Conservation (phyloP, 169 alveolate genomes). For the Plasmodium ovale region DNA sequence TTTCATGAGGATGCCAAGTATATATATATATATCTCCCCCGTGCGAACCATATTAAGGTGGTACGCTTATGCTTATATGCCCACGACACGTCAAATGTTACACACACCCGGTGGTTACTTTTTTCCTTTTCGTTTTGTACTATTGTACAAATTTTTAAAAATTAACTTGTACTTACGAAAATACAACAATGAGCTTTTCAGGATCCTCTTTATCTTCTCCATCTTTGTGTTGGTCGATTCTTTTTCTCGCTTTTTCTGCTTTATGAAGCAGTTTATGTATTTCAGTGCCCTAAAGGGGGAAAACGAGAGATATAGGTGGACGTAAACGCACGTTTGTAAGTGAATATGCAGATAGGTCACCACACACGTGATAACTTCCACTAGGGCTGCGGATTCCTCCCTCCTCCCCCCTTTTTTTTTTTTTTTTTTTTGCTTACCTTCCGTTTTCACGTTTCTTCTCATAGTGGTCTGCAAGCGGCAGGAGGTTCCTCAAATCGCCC, state of each 20-base stretch:
- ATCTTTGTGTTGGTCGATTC: constrained; percentile 33
- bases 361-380: not conserved
- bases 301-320: not conserved
- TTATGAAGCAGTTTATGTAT: constrained; percentile 47
- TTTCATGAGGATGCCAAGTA: too few relatives aligned
- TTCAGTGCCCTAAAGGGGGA: constrained; percentile 49
- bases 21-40: too few relatives aligned
- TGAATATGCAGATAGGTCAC: not conserved
- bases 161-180: constrained; percentile 68
- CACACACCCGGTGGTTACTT: too few relatives aligned
- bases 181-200: constrained; percentile 40
- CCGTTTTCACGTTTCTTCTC: constrained; percentile 32
- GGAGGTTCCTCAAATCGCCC: constrained; percentile 50
- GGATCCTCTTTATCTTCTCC: constrained; percentile 21
- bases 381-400: not conserved
- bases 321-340: not conserved
- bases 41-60: too few relatives aligned
- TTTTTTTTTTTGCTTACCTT: constrained; percentile 14
- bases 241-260: constrained; percentile 42
- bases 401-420: not conserved
- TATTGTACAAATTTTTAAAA: constrained; percentile 49
- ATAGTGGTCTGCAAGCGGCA: constrained; percentile 33
- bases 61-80: too few relatives aligned
- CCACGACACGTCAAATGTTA: too few relatives aligned
- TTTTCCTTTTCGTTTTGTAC: constrained; percentile 37